These are phyloP conservation scores for Wallacemonas collosoma DNA, from an alignment of 208 protist species.

Conservation along the genomic window DNA sequence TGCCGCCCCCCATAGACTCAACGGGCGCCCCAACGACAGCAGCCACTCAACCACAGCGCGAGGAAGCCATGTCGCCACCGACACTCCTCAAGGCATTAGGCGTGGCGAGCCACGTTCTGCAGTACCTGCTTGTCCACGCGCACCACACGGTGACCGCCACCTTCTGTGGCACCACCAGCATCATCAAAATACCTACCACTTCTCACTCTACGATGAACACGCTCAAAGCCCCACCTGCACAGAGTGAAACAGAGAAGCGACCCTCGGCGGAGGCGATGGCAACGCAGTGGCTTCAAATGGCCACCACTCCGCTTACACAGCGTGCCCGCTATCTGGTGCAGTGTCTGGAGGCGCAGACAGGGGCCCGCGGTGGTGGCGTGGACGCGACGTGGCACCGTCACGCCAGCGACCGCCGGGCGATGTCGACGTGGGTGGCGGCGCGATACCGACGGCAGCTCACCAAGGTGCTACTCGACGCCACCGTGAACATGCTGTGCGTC, in stretches of 20 bases:
- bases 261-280: not conserved
- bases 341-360: conserved; percentile 25
- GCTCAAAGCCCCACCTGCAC: not conserved
- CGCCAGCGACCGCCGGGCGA: not conserved
- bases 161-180: not conserved
- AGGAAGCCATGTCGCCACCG: not conserved
- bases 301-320: conserved; percentile 30
- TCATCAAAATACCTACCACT: not conserved
- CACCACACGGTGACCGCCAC: not conserved
- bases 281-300: conserved; percentile 20
- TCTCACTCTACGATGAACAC: too few species aligned
- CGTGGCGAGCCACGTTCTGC: conserved; percentile 45
- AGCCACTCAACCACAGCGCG: not conserved
- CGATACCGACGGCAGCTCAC: conserved; percentile 44
- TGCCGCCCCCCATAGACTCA: too few species aligned
- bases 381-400: not conserved
- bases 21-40: not conserved
- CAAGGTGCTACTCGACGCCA: conserved; percentile 59
- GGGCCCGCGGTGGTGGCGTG: not conserved
- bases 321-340: conserved; percentile 37
- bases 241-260: not conserved
- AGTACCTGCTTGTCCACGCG: conserved; percentile 35
- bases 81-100: conserved; percentile 36
- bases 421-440: conserved; percentile 19
- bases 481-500: conserved; percentile 50